phyloP scores from a whole-genome alignment of 1,139 yeast species.

The Kurtzmaniella quercitrusa region DNA sequence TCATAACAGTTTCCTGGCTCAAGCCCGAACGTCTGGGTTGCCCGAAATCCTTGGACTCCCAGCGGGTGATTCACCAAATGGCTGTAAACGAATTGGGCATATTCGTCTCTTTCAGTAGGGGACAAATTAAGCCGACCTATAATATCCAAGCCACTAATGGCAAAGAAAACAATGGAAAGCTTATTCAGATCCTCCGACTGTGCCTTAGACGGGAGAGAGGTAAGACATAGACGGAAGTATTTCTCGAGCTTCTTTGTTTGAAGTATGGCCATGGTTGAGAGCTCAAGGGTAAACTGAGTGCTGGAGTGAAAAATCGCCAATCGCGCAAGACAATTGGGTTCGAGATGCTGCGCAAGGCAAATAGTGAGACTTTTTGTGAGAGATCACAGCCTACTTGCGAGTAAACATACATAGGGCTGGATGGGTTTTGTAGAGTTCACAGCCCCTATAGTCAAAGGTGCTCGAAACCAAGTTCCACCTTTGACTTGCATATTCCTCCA shows the following conservation, averaged over 20 bases:
- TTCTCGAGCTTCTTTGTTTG: slow-evolving; percentile 38
- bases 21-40: slow-evolving; percentile 43
- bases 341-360: slow-evolving; percentile 1
- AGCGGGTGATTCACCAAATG: slow-evolving; percentile 36
- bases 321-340: neutral
- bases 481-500: too few relatives aligned
- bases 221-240: slow-evolving; percentile 48
- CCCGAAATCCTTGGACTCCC: slow-evolving; percentile 41
- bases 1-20: slow-evolving; percentile 33
- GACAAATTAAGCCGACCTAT: slow-evolving; percentile 35
- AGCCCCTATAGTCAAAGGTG: too few relatives aligned
- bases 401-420: too few relatives aligned
- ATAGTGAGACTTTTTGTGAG: neutral
- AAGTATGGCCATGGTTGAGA: slow-evolving; percentile 8
- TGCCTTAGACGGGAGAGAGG: slow-evolving; percentile 45
- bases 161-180: slow-evolving; percentile 61
- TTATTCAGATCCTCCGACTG: slow-evolving; percentile 64
- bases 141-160: slow-evolving; percentile 58
- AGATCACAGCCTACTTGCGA: neutral
- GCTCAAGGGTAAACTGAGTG: neutral
- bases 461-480: too few relatives aligned
- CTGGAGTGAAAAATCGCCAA: neutral
- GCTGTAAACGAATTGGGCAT: slow-evolving; percentile 45
- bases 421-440: too few relatives aligned
- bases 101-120: slow-evolving; percentile 20